These are phyloP conservation scores for Xenoacremonium recifei DNA, from an alignment of 2,329 filamentous ascomycete species.

Conservation along the genomic window DNA sequence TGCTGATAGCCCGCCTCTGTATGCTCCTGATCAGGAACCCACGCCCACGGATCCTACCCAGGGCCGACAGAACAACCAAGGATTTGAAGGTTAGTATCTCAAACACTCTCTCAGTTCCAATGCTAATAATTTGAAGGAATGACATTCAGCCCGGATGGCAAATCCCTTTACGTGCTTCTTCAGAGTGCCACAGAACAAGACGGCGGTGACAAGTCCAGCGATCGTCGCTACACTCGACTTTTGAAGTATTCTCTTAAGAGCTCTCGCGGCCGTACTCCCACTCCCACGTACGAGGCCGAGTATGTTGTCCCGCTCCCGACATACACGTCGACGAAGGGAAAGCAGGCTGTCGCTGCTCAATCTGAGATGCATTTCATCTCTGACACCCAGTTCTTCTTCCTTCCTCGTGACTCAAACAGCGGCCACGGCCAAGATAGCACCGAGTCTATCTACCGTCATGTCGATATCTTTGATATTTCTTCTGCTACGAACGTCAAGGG, in stretches of 20 bases:
- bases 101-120: no score
- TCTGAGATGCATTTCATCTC: slow-evolving; percentile 67
- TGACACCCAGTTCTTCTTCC: slow-evolving; percentile 62
- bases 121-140: slow-evolving; percentile 73
- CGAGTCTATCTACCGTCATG: slow-evolving; percentile 62
- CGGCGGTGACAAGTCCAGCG: slow-evolving; percentile 26
- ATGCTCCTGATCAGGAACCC: slow-evolving; percentile 47
- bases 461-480: slow-evolving; percentile 66
- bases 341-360: slow-evolving; percentile 59
- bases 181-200: slow-evolving; percentile 56
- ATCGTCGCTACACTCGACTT: slow-evolving; percentile 57
- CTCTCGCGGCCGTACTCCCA: slow-evolving; percentile 1
- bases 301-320: slow-evolving; percentile 66
- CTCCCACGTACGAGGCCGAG: slow-evolving; percentile 53
- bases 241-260: slow-evolving; percentile 61
- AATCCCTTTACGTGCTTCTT: slow-evolving; percentile 61
- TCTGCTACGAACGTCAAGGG: slow-evolving; percentile 60
- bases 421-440: slow-evolving; percentile 56
- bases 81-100: no score
- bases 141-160: slow-evolving; percentile 60
- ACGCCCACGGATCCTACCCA: slow-evolving; percentile 56
- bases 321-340: slow-evolving; percentile 49
- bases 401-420: slow-evolving; percentile 61
- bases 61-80: slow-evolving; percentile 71
- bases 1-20: slow-evolving; percentile 61